Percentiles rank a stretch among this genome's conserved stretches.
These are phyloP conservation scores for Cryptococcus deneoformans DNA, from an alignment of 1,284 basidiomycete genomes.

Conservation along the genomic window DNA sequence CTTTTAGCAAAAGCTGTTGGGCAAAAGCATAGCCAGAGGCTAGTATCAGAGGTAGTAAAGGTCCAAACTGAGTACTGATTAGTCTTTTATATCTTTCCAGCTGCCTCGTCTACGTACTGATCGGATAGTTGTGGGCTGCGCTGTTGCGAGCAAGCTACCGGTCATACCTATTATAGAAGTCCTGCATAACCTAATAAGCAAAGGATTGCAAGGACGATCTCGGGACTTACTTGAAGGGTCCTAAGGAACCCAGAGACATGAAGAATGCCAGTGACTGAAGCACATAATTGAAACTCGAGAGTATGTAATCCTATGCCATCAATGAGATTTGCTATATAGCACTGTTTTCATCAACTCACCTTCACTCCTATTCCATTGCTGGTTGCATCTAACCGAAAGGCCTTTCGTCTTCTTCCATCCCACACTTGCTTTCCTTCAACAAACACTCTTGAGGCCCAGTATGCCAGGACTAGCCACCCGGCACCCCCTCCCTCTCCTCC, in stretches of 20 bases:
- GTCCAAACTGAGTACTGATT: neutral
- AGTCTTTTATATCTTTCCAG: no score
- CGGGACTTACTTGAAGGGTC: conserved; percentile 20
- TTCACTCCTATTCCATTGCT: neutral
- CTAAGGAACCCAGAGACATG: conserved; percentile 13
- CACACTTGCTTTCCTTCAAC: conserved; percentile 58
- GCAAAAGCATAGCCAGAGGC: conserved; percentile 1
- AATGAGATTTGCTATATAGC: neutral
- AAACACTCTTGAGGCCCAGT: conserved; percentile 53
- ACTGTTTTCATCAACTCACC: conserved; percentile 1
- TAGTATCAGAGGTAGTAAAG: conserved; percentile 6
- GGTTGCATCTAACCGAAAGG: neutral
- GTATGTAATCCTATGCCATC: neutral
- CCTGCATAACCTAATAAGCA: no score
- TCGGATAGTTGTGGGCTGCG: neutral
- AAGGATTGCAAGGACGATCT: no score
- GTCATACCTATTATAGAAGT: neutral
- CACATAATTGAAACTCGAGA: conserved; percentile 8
- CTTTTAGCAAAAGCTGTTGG: neutral
- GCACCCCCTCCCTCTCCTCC: conserved; percentile 14
- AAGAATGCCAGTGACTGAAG: conserved; percentile 24
- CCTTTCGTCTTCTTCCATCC: conserved; percentile 31
- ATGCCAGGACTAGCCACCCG: conserved; percentile 24
- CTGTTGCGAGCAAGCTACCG: neutral
- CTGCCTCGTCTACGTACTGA: conserved; percentile 5